phyloP scores from a whole-genome alignment of 1,139 yeast species.

The Debaryomycetaceae sp. region DNA sequence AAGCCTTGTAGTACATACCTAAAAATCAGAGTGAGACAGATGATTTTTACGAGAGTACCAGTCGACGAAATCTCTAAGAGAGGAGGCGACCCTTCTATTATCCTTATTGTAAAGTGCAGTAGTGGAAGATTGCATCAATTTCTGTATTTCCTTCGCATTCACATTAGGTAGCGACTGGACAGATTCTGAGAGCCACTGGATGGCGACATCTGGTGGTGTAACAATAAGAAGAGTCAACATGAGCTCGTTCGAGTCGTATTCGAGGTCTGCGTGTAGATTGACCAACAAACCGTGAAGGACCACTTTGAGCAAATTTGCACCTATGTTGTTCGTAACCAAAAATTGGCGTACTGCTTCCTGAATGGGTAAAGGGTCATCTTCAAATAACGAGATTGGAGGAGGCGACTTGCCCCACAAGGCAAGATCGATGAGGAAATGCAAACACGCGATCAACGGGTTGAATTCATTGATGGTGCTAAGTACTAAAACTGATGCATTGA shows the following conservation, averaged over 20 bases:
- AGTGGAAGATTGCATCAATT: slow-evolving; percentile 53
- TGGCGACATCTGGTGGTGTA: slow-evolving; percentile 40
- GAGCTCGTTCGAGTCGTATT: slow-evolving; percentile 73
- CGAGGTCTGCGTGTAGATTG: slow-evolving; percentile 68
- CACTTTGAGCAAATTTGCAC: slow-evolving; percentile 52
- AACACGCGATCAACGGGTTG: slow-evolving; percentile 66
- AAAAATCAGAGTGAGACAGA: slow-evolving; percentile 44
- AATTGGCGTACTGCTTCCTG: slow-evolving; percentile 43
- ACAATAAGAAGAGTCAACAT: slow-evolving; percentile 64
- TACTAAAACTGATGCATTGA: slow-evolving; percentile 59
- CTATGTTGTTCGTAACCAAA: slow-evolving; percentile 45
- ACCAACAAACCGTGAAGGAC: slow-evolving; percentile 67
- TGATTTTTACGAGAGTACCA: slow-evolving; percentile 84
- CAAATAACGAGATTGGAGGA: slow-evolving; percentile 73
- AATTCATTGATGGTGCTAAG: slow-evolving; percentile 57
- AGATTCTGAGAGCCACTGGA: slow-evolving; percentile 61
- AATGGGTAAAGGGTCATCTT: slow-evolving; percentile 48
- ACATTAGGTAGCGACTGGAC: slow-evolving; percentile 60
- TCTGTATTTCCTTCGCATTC: slow-evolving; percentile 60
- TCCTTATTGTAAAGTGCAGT: slow-evolving; percentile 68
- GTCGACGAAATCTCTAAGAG: slow-evolving; percentile 70
- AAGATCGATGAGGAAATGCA: slow-evolving; percentile 77
- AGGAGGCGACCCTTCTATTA: slow-evolving; percentile 66
- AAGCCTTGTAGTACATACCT: neutral
- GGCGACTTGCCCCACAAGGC: slow-evolving; percentile 78